Evolutionary conservation across 768 basidiomycete genomes (phyloP).

Genomic region (Termitomyces sp.): DNA sequence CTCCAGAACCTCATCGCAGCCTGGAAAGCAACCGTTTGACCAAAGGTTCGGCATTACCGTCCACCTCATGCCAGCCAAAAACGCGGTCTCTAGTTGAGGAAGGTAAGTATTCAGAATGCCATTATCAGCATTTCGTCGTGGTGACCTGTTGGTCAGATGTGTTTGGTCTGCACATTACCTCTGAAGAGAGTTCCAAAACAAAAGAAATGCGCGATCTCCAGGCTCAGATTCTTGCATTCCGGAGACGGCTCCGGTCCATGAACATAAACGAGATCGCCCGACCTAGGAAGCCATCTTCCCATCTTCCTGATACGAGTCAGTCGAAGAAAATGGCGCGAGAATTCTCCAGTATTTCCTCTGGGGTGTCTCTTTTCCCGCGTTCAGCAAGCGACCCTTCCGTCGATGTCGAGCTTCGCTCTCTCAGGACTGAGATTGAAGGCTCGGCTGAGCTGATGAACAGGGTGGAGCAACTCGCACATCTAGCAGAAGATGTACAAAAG

Average conservation of each 20-base stretch:
- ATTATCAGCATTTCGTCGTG: not conserved
- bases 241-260: constrained; percentile 60
- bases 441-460: constrained; percentile 47
- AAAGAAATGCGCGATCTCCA: constrained; percentile 43
- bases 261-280: constrained; percentile 52
- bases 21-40: not conserved
- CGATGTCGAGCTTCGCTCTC: constrained; percentile 58
- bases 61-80: not conserved
- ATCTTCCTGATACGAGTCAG: constrained; percentile 51
- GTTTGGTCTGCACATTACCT: constrained; percentile 44
- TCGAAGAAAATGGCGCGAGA: constrained; percentile 43
- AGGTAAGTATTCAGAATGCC: not conserved
- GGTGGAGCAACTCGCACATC: constrained; percentile 51
- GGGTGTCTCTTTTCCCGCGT: constrained; percentile 44
- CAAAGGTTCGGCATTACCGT: not conserved
- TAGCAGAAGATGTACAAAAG: constrained; percentile 42
- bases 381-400: constrained; percentile 35
- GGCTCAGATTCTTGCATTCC: constrained; percentile 45
- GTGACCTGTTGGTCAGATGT: constrained; percentile 41
- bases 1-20: not conserved
- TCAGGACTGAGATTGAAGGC: constrained; percentile 55
- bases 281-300: constrained; percentile 36
- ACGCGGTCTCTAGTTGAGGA: not conserved
- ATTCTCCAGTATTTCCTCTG: constrained; percentile 42
- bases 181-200: constrained; percentile 28